Percentiles rank a stretch among this genome's conserved stretches.
Evolutionary conservation across 345 rosid genomes (phyloP).

Genomic region (Draba incana): DNA sequence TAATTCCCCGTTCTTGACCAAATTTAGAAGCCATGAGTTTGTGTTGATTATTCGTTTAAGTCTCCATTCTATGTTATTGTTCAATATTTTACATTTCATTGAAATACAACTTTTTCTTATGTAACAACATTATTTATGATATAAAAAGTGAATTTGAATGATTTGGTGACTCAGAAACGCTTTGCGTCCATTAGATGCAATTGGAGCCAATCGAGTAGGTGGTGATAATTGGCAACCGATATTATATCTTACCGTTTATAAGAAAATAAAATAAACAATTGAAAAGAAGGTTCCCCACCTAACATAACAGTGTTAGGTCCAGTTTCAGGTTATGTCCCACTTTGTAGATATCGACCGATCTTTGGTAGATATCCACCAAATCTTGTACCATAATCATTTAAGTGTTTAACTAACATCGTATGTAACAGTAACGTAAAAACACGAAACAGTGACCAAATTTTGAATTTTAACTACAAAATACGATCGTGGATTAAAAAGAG

Average conservation of each 20-base stretch:
- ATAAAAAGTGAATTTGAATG: not conserved
- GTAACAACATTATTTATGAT: not conserved
- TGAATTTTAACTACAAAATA: conserved; percentile 16
- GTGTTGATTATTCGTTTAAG: too few species aligned
- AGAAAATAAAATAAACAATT: not conserved
- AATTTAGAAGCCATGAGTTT: not conserved
- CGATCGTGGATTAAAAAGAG: conserved; percentile 13
- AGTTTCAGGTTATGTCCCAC: conserved; percentile 37
- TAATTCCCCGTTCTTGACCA: not conserved
- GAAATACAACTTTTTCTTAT: not conserved
- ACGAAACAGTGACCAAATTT: not conserved
- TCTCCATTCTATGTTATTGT: too few species aligned
- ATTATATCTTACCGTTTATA: not conserved
- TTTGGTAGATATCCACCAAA: conserved; percentile 31
- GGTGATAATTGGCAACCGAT: conserved; percentile 16
- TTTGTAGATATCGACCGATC: conserved; percentile 25
- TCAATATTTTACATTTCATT: not conserved
- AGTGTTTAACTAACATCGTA: conserved; percentile 1
- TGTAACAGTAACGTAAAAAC: conserved; percentile 1
- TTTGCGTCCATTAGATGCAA: conserved; percentile 28
- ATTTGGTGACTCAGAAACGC: conserved; percentile 20
- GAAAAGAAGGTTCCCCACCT: conserved; percentile 36
- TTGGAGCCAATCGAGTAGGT: conserved; percentile 20
- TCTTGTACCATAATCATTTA: conserved; percentile 2
- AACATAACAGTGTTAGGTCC: conserved; percentile 35